A percentile compares a stretch with the other conserved stretches of the same genome.
phyloP scores from a whole-genome alignment of 331 rosid genomes.

The Erythrophleum ivorense region DNA sequence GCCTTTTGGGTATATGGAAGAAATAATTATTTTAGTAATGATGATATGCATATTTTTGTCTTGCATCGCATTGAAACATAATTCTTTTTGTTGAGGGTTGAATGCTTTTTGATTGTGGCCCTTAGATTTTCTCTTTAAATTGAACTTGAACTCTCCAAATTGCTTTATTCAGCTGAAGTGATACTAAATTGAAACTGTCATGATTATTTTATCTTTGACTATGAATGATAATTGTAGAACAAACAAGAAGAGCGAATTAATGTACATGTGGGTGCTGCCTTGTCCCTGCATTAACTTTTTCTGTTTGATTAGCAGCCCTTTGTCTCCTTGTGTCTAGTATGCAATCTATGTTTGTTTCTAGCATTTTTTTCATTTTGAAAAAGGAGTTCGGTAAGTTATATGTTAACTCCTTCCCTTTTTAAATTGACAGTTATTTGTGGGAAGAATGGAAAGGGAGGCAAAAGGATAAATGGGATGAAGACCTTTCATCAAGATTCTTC shows the following conservation, averaged over 20 bases:
- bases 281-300: background rate
- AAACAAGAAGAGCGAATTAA: background rate
- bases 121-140: background rate
- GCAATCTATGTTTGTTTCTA: background rate
- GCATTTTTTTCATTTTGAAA: constrained; percentile 17
- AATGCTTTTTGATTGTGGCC: background rate
- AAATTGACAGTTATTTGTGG: constrained; percentile 69
- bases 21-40: background rate
- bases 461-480: constrained; percentile 56
- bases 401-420: constrained; percentile 26
- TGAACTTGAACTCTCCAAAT: background rate
- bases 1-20: background rate
- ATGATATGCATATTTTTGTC: constrained; percentile 16
- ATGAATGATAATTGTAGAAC: background rate
- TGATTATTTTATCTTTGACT: constrained; percentile 3
- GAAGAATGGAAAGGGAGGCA: constrained; percentile 91
- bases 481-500: constrained; percentile 58
- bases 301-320: constrained; percentile 7
- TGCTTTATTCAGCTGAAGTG: background rate
- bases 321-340: background rate
- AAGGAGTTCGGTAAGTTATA: background rate
- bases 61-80: background rate
- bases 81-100: background rate
- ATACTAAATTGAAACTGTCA: background rate
- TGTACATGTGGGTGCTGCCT: background rate